Base-by-base conservation (phyloP, 2,329 filamentous ascomycete species). In the Ceratocystiopsis minuta region DNA sequence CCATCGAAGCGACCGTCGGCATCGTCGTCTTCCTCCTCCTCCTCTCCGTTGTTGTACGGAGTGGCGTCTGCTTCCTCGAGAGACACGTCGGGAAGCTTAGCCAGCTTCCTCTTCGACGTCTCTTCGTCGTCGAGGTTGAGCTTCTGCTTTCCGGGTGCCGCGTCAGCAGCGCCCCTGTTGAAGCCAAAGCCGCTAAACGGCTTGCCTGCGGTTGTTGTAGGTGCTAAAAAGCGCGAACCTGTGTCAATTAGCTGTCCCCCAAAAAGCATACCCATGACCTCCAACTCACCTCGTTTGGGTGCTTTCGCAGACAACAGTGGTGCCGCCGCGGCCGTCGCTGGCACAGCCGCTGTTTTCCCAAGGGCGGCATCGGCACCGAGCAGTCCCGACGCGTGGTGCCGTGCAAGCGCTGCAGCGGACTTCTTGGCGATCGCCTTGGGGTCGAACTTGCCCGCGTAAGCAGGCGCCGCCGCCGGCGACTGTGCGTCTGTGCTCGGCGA, bases 101-200 rank as follows among this genome's bases (percentile, higher is more conserved):
- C 85, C 49, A 98, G 72, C 63, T 92, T 95, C 57, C 86, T 82
- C 54, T 82, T 78, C 2, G 79, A 80, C 31, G 76, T 78, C 53
- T 93, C 84, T 52, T 95, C 88, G 54, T 95, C 88, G 46, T 82
- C 87, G 51, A 95, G 78, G 51, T 86, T 78, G 17, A 93, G 66
- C 46, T 82, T 85, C 50, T 78, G 79, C 54, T 84, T 85, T 16
- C 73, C 37, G 0, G 66, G 4, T 72, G 66, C 4, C 70, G 58
- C 53, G 82, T 85, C 40, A 83, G 79, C 17, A 58, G 59, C 41
- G 85, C 84, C 39, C 64, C 46, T 49, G 43, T 44, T 45, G 45
- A 96, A 75, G 3, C 86, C 88, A 54, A 96, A 96, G 31, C 79
- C 78, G 55, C 81, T 80, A 38, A 92, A 72, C 54, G 76, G 46